These are phyloP conservation scores for Wallemia mellicola DNA, from an alignment of 1,284 basidiomycete species.

Conservation along the genomic window DNA sequence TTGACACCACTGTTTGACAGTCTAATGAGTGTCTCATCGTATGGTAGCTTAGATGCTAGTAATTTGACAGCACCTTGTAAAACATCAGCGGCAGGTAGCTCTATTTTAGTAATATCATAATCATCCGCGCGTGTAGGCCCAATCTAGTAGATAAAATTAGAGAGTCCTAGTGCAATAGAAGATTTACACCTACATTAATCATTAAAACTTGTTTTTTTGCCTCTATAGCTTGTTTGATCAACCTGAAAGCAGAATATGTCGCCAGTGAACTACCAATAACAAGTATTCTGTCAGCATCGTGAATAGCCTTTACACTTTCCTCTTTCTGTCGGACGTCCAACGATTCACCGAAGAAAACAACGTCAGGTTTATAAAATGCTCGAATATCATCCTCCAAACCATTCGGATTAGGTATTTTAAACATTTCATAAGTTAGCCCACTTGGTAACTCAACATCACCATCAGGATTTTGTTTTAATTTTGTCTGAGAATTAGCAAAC, in stretches of 20 bases:
- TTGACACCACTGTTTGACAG: not conserved
- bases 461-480: slow-evolving; percentile 59
- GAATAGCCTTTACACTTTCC: slow-evolving; percentile 28
- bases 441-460: slow-evolving; percentile 35
- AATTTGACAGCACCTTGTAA: not conserved
- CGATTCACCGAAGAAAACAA: slow-evolving; percentile 70
- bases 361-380: slow-evolving; percentile 33
- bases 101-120: not conserved
- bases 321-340: slow-evolving; percentile 15
- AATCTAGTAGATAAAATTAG: not conserved
- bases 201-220: slow-evolving; percentile 43
- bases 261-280: slow-evolving; percentile 65
- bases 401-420: not conserved
- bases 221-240: slow-evolving; percentile 51
- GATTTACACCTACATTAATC: slow-evolving; percentile 27
- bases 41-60: not conserved
- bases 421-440: not conserved
- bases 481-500: slow-evolving; percentile 22
- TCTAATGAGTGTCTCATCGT: not conserved
- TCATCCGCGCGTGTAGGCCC: not conserved
- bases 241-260: slow-evolving; percentile 63
- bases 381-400: not conserved
- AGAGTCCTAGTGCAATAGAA: not conserved
- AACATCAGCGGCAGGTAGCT: not conserved
- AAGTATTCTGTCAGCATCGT: slow-evolving; percentile 33